Evolutionary conservation across 306 rosid species (phyloP).

Genomic region (Ochetophila trinervis): DNA sequence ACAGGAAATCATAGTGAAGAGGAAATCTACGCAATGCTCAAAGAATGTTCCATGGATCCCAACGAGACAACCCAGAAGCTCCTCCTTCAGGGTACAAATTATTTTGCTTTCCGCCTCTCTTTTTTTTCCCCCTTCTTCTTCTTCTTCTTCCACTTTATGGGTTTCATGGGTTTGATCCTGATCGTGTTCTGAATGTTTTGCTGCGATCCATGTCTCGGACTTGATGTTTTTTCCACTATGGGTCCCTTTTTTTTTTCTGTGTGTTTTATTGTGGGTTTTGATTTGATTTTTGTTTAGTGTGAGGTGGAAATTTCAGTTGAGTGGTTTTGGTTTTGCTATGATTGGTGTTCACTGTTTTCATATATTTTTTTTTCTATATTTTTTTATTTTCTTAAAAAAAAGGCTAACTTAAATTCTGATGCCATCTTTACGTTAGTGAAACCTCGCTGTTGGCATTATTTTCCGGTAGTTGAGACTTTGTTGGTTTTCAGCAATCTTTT

Average conservation of each 20-base stretch:
- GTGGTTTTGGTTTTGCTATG: slow-evolving; percentile 34
- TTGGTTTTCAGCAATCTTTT: slow-evolving; percentile 9
- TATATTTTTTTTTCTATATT: slow-evolving; percentile 11
- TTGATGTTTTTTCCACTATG: slow-evolving; percentile 28
- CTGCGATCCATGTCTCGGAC: slow-evolving; percentile 41
- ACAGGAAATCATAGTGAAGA: slow-evolving; percentile 77
- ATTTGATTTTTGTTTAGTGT: slow-evolving; percentile 29
- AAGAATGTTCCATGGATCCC: slow-evolving; percentile 98
- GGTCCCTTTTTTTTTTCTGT: slow-evolving; percentile 32
- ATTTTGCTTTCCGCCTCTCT: neutral
- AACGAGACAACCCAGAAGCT: slow-evolving; percentile 90
- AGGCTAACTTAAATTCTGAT: slow-evolving; percentile 28
- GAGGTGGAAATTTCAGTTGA: slow-evolving; percentile 29
- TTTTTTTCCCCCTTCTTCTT: neutral
- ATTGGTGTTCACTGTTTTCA: slow-evolving; percentile 42
- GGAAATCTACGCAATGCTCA: slow-evolving; percentile 92
- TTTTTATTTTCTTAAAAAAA: neutral
- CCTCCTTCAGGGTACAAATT: slow-evolving; percentile 70
- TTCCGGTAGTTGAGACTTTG: slow-evolving; percentile 28
- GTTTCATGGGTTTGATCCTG: slow-evolving; percentile 19
- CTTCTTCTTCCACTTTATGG: neutral
- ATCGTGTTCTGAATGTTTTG: slow-evolving; percentile 24
- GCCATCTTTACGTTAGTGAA: slow-evolving; percentile 28
- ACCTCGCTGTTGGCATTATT: slow-evolving; percentile 19
- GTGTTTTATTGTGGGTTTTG: slow-evolving; percentile 10